phyloP scores from a whole-genome alignment of 2,329 filamentous ascomycete genomes.

The Incumbomyces delicatus region DNA sequence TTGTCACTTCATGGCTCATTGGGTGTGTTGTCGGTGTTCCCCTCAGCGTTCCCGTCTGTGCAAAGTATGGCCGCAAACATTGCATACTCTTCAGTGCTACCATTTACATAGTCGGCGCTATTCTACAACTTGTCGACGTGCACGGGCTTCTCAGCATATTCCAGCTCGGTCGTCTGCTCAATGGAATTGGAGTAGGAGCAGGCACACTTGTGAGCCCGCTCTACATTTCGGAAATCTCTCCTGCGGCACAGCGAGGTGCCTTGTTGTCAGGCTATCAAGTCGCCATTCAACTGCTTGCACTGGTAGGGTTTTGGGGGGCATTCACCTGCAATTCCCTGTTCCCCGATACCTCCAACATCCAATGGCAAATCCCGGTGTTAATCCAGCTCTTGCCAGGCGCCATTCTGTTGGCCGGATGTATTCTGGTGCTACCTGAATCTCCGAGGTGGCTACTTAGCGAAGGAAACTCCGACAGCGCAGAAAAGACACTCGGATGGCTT shows the following conservation, averaged over 20 bases:
- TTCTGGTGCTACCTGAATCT: slow-evolving; percentile 44
- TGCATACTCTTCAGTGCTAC: slow-evolving; percentile 12
- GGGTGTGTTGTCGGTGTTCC: slow-evolving; percentile 11
- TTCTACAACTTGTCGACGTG: slow-evolving; percentile 8
- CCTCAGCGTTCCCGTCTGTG: slow-evolving; percentile 8
- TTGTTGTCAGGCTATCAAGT: slow-evolving; percentile 14
- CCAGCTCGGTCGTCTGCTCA: slow-evolving; percentile 10
- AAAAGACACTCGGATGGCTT: slow-evolving; percentile 28
- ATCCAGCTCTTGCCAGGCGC: slow-evolving; percentile 44
- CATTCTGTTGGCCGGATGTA: slow-evolving; percentile 37
- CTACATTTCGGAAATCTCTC: slow-evolving; percentile 13
- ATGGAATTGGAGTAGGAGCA: slow-evolving; percentile 12
- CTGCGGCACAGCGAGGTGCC: slow-evolving; percentile 5
- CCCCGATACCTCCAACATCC: slow-evolving; percentile 18
- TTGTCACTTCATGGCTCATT: slow-evolving; percentile 13
- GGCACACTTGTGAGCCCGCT: slow-evolving; percentile 12
- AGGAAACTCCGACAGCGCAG: slow-evolving; percentile 37
- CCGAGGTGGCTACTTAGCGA: slow-evolving; percentile 46
- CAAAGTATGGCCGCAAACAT: slow-evolving; percentile 7
- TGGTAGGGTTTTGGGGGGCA: slow-evolving; percentile 15
- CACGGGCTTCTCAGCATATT: slow-evolving; percentile 4
- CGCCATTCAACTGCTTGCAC: slow-evolving; percentile 10
- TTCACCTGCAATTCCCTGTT: slow-evolving; percentile 10
- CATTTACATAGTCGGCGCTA: slow-evolving; percentile 10
- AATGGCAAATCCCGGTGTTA: slow-evolving; percentile 45